Conservation (phyloP, 208 protist genomes). For the Lotmaria passim region DNA sequence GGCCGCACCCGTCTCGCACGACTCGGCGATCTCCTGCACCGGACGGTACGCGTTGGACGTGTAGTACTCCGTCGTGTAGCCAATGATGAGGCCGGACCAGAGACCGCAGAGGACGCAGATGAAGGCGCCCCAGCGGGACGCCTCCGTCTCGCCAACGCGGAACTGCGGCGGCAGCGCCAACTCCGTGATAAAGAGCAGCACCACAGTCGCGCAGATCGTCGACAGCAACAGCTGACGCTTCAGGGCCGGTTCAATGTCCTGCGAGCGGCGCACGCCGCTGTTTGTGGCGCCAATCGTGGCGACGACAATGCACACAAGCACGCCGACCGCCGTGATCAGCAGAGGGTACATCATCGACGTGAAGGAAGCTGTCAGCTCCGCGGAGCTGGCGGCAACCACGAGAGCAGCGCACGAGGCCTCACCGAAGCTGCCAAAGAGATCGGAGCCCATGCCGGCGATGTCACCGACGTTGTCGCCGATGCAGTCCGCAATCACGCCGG, state of each 20-base stretch:
- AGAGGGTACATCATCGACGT: constrained; percentile 91
- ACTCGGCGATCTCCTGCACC: constrained; percentile 80
- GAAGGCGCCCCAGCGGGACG: constrained; percentile 66
- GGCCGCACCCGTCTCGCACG: constrained; percentile 87
- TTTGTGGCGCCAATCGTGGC: constrained; percentile 66
- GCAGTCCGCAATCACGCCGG: constrained; percentile 96
- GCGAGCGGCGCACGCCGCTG: constrained; percentile 50
- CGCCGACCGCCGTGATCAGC: constrained; percentile 81
- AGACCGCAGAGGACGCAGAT: constrained; percentile 83
- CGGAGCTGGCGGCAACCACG: constrained; percentile 72
- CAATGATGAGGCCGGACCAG: constrained; percentile 87
- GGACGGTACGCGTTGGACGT: constrained; percentile 90
- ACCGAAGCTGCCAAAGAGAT: constrained; percentile 96
- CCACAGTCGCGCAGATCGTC: constrained; percentile 72
- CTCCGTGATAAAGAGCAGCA: constrained; percentile 61
- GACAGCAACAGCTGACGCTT: constrained; percentile 85
- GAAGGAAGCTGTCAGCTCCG: constrained; percentile 65
- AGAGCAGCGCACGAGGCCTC: constrained; percentile 95
- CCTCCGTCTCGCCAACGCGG: constrained; percentile 39
- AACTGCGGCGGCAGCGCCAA: constrained; percentile 68
- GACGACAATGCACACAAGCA: constrained; percentile 79
- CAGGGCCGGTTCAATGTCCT: constrained; percentile 79
- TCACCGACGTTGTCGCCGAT: constrained; percentile 97
- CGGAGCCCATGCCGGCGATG: constrained; percentile 95
- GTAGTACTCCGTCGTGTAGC: constrained; percentile 93